These are phyloP conservation scores for Neospora caninum DNA, from an alignment of 169 alveolate species.

Conservation along the genomic window DNA sequence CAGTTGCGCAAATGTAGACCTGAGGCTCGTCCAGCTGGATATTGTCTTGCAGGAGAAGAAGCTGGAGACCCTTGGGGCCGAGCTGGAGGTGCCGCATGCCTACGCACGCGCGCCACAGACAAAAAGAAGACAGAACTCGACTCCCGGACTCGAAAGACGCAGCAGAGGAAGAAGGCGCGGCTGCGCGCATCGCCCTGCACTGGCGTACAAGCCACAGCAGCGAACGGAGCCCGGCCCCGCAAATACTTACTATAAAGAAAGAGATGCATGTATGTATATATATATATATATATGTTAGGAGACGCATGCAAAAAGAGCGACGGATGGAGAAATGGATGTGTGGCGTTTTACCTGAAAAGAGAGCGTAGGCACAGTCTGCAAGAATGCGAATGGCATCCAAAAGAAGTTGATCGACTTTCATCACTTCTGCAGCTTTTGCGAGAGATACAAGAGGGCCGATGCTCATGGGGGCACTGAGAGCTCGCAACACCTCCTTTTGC, in stretches of 20 bases:
- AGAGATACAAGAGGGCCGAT: neutral
- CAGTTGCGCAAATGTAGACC: slow-evolving; percentile 17
- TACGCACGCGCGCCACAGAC: neutral
- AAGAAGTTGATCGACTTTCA: neutral
- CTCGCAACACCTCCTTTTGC: neutral
- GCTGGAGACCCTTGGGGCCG: slow-evolving; percentile 13
- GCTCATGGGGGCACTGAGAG: slow-evolving; percentile 27
- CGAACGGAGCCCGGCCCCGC: too few relatives aligned
- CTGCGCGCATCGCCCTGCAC: too few relatives aligned
- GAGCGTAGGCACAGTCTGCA: slow-evolving; percentile 49
- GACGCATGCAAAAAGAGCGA: too few relatives aligned
- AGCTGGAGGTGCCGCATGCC: slow-evolving; percentile 38
- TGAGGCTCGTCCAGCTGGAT: slow-evolving; percentile 54
- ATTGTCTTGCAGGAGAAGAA: slow-evolving; percentile 2
- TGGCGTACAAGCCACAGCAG: too few relatives aligned
- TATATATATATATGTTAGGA: too few relatives aligned
- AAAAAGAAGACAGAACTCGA: too few relatives aligned
- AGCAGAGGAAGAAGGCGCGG: too few relatives aligned
- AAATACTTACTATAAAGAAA: too few relatives aligned
- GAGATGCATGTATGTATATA: too few relatives aligned
- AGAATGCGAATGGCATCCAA: slow-evolving; percentile 31
- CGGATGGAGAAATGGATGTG: neutral
- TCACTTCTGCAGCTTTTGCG: slow-evolving; percentile 37
- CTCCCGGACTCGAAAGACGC: too few relatives aligned
- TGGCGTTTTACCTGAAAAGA: slow-evolving; percentile 38